Evolutionary conservation across 768 basidiomycete genomes (phyloP), one percentile per base, ranked within the genome.

Genomic region (Russula compacta): DNA sequence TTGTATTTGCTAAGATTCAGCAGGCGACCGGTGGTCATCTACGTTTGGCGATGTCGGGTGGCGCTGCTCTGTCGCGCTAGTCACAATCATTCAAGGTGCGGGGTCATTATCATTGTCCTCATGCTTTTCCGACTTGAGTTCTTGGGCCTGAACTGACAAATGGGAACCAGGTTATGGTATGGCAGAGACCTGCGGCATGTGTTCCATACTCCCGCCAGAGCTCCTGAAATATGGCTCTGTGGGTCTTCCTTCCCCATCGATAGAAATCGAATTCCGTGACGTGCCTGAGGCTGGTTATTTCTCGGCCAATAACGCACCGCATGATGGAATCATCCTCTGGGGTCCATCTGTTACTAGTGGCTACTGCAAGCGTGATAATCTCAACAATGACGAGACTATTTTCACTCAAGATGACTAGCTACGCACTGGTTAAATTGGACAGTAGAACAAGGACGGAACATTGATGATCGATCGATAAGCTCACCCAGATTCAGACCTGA

Each of bases 121-220:
- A n/a, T 29, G 2, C 24, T 29, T 29, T 29, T 29, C 24, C 24
- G 24, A 24, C 9, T 6, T 5, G n/a, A n/a, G n/a, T n/a, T 36
- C 19, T 40, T 17, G 17, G n/a, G 35, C 29, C 35, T 50, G 21
- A 14, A 14, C 24, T 56, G 39, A 60, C 21, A 12, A 19, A 24
- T 29, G 49, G 15, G 14, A 5, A 21, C 11, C 59, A 93, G 92
- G 91, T 55, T 95, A 95, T 69, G 95, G 95, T 38, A 86, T 98
- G 84, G 98, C 95, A 19, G 95, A 98, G 70, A 86, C 91, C 1
- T 86, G 89, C 69, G 91, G 90, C 43, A 93, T 95, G 91, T 90
- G 87, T 69, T 79, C 84, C 32, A 81, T 98, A 64, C 79, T 97
- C 24, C 91, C 92, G 4, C 95, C n/a, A n/a, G n/a, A n/a, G n/a